Evolutionary conservation across 1,139 yeast genomes (phyloP).

Genomic region (Candida glucosophila): DNA sequence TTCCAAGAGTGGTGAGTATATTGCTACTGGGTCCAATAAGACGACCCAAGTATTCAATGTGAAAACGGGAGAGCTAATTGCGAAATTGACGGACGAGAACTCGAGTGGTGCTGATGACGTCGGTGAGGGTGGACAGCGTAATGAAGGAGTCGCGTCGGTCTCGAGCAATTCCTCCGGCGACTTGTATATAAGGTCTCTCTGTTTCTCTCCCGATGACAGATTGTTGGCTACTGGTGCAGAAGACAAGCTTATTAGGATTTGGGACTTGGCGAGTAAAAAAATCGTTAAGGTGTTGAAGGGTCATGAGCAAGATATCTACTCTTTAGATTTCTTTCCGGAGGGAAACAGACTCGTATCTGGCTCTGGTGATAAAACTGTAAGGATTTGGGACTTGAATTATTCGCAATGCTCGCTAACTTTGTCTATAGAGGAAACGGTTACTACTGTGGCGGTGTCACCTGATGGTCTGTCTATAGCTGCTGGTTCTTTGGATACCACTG

Average conservation of each 20-base stretch:
- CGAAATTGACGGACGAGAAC: constrained; percentile 79
- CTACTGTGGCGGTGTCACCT: constrained; percentile 95
- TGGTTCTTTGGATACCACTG: constrained; percentile 92
- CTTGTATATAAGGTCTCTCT: constrained; percentile 87
- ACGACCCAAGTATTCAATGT: constrained; percentile 93
- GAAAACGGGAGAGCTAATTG: constrained; percentile 83
- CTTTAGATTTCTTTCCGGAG: constrained; percentile 91
- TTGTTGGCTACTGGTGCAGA: constrained; percentile 97
- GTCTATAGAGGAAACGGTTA: constrained; percentile 94
- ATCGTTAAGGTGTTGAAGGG: constrained; percentile 85
- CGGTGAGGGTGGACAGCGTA: constrained; percentile 20
- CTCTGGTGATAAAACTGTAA: constrained; percentile 91
- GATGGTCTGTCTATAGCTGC: constrained; percentile 94
- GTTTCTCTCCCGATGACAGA: constrained; percentile 96
- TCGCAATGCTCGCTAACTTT: constrained; percentile 87
- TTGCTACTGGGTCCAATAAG: constrained; percentile 97
- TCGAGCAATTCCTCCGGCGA: constrained; percentile 56
- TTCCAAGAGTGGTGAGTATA: constrained; percentile 82
- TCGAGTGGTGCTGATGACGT: constrained; percentile 26
- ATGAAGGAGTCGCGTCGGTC: constrained; percentile 15
- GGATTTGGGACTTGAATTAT: constrained; percentile 92
- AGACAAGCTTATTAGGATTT: constrained; percentile 90
- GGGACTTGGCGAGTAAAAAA: constrained; percentile 88
- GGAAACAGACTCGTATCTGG: constrained; percentile 94
- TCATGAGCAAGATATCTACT: constrained; percentile 96